Evolutionary conservation across 108 stramenopile genomes (phyloP).

Genomic region (Cyclotella cryptica): DNA sequence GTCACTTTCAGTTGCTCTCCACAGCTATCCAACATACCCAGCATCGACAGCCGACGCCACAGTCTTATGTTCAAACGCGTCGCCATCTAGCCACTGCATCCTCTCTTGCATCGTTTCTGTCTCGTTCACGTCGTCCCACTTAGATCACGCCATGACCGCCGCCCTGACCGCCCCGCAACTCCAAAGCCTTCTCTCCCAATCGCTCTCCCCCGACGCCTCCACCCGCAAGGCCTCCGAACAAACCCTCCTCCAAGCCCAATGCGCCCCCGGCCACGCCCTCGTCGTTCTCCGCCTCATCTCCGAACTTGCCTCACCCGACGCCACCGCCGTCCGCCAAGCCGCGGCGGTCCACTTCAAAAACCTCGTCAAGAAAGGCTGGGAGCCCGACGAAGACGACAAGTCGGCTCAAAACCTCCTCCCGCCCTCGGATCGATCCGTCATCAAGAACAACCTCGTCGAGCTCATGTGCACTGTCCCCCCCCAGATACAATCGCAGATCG

Average conservation of each 20-base stretch:
- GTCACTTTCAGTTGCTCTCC: no score
- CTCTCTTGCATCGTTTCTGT: no score
- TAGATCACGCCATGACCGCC: constrained; percentile 3
- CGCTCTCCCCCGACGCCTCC: constrained; percentile 68
- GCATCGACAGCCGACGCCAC: no score
- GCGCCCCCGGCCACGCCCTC: constrained; percentile 63
- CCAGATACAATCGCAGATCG: constrained; percentile 92
- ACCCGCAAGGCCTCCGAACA: constrained; percentile 73
- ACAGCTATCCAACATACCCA: no score
- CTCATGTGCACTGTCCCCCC: constrained; percentile 94
- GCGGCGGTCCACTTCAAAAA: constrained; percentile 98
- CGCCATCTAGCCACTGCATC: no score
- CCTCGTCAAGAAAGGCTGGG: constrained; percentile 95
- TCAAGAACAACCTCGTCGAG: constrained; percentile 94
- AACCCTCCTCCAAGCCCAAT: constrained; percentile 57
- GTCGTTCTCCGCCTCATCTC: constrained; percentile 70
- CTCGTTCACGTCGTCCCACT: no score
- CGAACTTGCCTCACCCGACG: constrained; percentile 24
- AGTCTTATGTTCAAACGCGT: no score
- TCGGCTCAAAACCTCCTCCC: constrained; percentile 60
- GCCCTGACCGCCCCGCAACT: constrained; percentile 40
- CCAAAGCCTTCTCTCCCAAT: constrained; percentile 64
- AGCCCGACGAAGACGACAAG: constrained; percentile 69
- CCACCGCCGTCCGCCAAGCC: constrained; percentile 71
- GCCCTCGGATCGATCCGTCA: constrained; percentile 77